Base-by-base conservation (phyloP, 495 filamentous ascomycete genomes). In the Mycothermus thermophilus region DNA sequence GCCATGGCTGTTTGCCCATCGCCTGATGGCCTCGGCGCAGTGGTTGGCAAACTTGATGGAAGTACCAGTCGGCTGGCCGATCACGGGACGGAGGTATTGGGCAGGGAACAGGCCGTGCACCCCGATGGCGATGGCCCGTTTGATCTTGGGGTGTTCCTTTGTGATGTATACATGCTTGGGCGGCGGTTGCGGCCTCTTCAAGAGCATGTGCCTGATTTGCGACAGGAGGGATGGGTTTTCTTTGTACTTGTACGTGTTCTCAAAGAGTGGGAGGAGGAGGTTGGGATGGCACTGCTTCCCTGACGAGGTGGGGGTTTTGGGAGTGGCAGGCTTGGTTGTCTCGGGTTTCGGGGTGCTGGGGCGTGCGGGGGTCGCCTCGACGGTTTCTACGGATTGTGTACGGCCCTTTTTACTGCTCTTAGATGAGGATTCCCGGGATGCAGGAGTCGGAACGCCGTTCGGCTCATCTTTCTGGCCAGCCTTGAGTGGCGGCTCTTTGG, bases 101-200 rank as follows among this genome's bases (percentile, higher is more conserved):
- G 85, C 84, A 4, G 90, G 90, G 44, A 93, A 94, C 40, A 86
- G 85, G 4, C 90, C 90, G 58, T 97, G 90, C 12, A 97, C 76
- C 15, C 90, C 90, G 41, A 97, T 93, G 6, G 86, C 85, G 8
- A 97, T 60, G 15, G 88, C 88, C 42, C 74, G 81, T 52, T 75
- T 86, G 6, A 93, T 72, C 43, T 67, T 77, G 2, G 74, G 77
- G 4, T 75, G 68, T 18, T 80, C 69, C 24, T 69, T 74, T n/a
- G 73, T 53, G n/a, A 82, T 63, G 46, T 71, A 74, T 3, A 92
- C 72, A 54, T 93, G 85, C 19, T 69, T 77, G 22, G 69, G 59
- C 5, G 71, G 66, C 19, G 67, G 62, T 20, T 77, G 68, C 42
- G 74, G 72, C 9, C 60, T 69, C 29, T 72, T 69, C 22, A 77